Base-by-base conservation (phyloP, 2,329 filamentous ascomycete genomes). In the Clathrospora elynae region DNA sequence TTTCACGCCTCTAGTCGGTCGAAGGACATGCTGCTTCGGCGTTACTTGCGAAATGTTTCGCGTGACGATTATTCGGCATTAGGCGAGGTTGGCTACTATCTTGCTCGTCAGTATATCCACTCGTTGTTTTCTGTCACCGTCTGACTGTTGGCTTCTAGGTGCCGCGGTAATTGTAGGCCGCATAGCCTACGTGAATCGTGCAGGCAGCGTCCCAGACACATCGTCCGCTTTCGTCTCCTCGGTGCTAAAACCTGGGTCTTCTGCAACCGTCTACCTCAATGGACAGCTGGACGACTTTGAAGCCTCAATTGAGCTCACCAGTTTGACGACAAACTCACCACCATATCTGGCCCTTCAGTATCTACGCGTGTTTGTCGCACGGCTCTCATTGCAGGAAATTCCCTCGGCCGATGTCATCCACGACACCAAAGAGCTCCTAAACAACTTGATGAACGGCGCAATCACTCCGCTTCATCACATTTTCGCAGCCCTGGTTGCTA, bases 271-370 rank as follows among this genome's bases (percentile, higher is more conserved):
- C 10, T 68, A 62, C 39, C 59, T 64, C 30, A 59, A 65, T 12
- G 64, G 59, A 1, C 57, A 62, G 20, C 44, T 71, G 6, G 55
- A 58, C 22, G 56, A 61, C 29, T 62, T 64, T 34, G 57, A 59
- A 17, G 64, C 70, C 37, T 68, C 61, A 3, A 59, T 67, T 12
- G 62, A 65, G 7, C 51, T 63, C 12, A 63, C 55, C 19, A 58
- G 57, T 18, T 35, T 70, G 16, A 53, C 57, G 0, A 49, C 30
- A 19, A 67, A 59, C 34, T 62, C 64, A 4, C 57, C 64, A 16
- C 64, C 67, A 8, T 54, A 67, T 12, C 52, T 71, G n/a, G 62
- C 65, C 11, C 60, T 62, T 35, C 67, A 67, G n/a, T 69, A 70
- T 42, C 51, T 70, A 8, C 64, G 61, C 18, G 49, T 71, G 4